Conservation (phyloP, 805 yeast species). For the Candida montana region DNA sequence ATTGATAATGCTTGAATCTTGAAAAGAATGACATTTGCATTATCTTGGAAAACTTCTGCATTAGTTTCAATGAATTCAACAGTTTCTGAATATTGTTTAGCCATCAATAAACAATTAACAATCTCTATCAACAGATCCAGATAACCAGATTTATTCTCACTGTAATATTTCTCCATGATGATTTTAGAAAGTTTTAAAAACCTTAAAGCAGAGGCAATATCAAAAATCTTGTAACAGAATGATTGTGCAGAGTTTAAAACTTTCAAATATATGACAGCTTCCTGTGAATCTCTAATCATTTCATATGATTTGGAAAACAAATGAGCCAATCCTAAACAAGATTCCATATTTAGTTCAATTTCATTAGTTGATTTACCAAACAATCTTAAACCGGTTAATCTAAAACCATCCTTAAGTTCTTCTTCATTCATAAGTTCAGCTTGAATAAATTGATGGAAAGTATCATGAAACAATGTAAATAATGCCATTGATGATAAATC, state of each 20-base stretch:
- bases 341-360: not conserved
- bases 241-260: conserved; percentile 40
- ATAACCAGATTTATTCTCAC: conserved; percentile 2
- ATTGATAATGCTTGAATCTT: conserved; percentile 29
- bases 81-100: conserved; percentile 30
- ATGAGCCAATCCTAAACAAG: conserved; percentile 15
- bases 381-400: conserved; percentile 38
- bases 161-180: conserved; percentile 12
- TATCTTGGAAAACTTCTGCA: conserved; percentile 25
- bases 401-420: conserved; percentile 31
- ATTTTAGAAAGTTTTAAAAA: conserved; percentile 34
- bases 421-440: conserved; percentile 21
- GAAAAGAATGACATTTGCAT: conserved; percentile 31
- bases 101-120: conserved; percentile 21
- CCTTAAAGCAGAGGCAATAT: conserved; percentile 35
- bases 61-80: conserved; percentile 31
- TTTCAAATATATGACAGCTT: conserved; percentile 31
- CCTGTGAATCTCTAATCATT: conserved; percentile 24
- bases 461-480: conserved; percentile 38
- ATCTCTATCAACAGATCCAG: conserved; percentile 13
- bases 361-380: conserved; percentile 9
- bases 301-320: conserved; percentile 16
- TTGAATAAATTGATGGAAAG: conserved; percentile 30
- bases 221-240: conserved; percentile 39
- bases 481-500: conserved; percentile 32